Evolutionary conservation across 352 stramenopile species (phyloP).

Genomic region (Phytophthora ramorum): DNA sequence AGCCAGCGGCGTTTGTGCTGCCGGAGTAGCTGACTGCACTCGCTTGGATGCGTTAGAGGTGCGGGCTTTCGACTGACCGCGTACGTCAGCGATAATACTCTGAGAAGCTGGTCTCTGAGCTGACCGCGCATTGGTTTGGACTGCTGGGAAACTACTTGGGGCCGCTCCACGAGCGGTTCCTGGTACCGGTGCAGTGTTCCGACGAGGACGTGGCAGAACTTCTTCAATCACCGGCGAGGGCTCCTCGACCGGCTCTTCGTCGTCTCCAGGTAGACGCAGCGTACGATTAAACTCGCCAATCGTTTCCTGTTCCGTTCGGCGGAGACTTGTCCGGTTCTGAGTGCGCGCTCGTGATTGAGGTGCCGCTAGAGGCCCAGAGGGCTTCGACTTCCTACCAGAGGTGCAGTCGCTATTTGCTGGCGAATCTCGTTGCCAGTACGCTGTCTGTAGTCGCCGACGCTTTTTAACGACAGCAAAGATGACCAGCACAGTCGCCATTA

Average conservation of each 20-base stretch:
- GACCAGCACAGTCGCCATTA: constrained; percentile 10
- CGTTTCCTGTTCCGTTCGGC: constrained; percentile 36
- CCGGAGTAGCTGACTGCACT: constrained; percentile 1
- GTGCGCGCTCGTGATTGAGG: constrained; percentile 8
- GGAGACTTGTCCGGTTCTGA: constrained; percentile 31
- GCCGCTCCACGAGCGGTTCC: background rate
- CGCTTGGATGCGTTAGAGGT: background rate
- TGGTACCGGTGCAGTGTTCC: constrained; percentile 19
- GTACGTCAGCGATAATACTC: background rate
- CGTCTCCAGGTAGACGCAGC: constrained; percentile 30
- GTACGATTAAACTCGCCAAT: constrained; percentile 39
- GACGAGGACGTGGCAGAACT: constrained; percentile 20
- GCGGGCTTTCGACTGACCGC: background rate
- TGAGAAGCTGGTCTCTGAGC: constrained; percentile 10
- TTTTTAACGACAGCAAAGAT: constrained; percentile 29
- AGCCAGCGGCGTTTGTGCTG: constrained; percentile 2
- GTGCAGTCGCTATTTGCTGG: constrained; percentile 21
- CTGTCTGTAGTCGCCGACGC: constrained; percentile 18
- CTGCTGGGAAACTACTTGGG: background rate
- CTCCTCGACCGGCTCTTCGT: constrained; percentile 24
- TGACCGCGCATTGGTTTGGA: constrained; percentile 11
- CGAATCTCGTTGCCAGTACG: constrained; percentile 25
- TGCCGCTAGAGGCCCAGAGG: constrained; percentile 12
- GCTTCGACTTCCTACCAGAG: constrained; percentile 26
- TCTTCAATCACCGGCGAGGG: constrained; percentile 23